phyloP scores from a whole-genome alignment of 306 rosid species.

The Cercis canadensis region DNA sequence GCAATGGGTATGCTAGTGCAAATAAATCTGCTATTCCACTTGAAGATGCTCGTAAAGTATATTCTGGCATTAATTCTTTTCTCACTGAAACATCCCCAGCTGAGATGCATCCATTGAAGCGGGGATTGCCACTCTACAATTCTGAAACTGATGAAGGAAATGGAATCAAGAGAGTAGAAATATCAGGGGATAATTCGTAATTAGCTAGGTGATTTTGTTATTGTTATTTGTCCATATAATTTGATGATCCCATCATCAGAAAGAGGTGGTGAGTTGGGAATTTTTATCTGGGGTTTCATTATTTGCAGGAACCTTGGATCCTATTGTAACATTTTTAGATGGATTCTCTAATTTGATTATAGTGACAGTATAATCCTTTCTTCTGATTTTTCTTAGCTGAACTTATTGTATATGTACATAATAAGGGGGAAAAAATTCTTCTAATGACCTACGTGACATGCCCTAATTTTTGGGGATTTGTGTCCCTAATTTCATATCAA shows the following conservation, averaged over 20 bases:
- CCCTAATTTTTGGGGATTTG: background rate
- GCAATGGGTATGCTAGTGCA: constrained; percentile 49
- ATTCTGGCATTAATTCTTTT: constrained; percentile 35
- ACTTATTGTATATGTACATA: background rate
- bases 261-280: constrained; percentile 70
- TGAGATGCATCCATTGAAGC: constrained; percentile 37
- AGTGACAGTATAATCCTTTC: constrained; percentile 34
- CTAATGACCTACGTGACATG: background rate
- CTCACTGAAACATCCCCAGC: constrained; percentile 39
- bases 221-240: constrained; percentile 46
- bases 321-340: constrained; percentile 44
- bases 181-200: constrained; percentile 41
- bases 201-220: constrained; percentile 38
- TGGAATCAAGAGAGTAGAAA: constrained; percentile 47
- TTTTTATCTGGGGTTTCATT: constrained; percentile 71
- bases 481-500: too few relatives aligned
- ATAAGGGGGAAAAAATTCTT: background rate
- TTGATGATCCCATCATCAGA: constrained; percentile 71
- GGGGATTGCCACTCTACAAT: constrained; percentile 17
- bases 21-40: constrained; percentile 36
- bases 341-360: constrained; percentile 39
- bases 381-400: background rate
- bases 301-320: constrained; percentile 76
- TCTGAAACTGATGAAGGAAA: constrained; percentile 52
- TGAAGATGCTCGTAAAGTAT: constrained; percentile 37